Base-by-base conservation (phyloP, 106 monocot species). In the Posidonia australis region DNA sequence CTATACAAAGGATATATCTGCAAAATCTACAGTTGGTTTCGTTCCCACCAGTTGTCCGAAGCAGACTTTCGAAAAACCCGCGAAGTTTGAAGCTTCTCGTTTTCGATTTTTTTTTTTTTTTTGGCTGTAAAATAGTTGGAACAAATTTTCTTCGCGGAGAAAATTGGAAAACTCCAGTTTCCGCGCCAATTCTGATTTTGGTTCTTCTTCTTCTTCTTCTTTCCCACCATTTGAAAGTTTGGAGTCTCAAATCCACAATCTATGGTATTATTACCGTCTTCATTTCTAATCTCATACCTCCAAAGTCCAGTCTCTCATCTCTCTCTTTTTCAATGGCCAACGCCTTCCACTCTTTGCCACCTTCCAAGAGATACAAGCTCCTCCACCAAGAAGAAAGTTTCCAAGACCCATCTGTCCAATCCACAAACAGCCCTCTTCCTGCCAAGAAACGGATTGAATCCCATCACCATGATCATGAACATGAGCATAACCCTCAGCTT, bases 301-400 rank as follows among this genome's bases (percentile, higher is more conserved):
- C 13, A 13, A 9, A 19, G 0, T 43, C 22, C 1, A 10, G 5
- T 46, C 24, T 0, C 5, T 12, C 0, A 16, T 13, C 44, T 18
- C 44, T 18, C 16, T 24, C 13, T 26, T 43, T 13, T 9, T 32
- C 63, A 25, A 69, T 70, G 77, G 63, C 58, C 19, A 44, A 57
- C 54, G 41, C 13, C 43, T 48, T 81, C 74, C 74, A 51, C 22
- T 71, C 36, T 10, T 74, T 96, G 18, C 94, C 94, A 2, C 94
- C 84, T 1, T 82, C 82, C 46, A 90, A 94, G 71, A 69, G 93
- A 51, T 90, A 79, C 82, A 88, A 83, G 72, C 72, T 78, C 27
- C 77, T 80, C 51, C 79, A 79, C 46, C 74, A 76, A n/a, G 52
- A 77, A 11, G 56, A 54, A 18, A 9, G 18, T 31, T 10, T 1